Conservation (phyloP, 2,329 filamentous ascomycete genomes). For the Beauveria caledonica region DNA sequence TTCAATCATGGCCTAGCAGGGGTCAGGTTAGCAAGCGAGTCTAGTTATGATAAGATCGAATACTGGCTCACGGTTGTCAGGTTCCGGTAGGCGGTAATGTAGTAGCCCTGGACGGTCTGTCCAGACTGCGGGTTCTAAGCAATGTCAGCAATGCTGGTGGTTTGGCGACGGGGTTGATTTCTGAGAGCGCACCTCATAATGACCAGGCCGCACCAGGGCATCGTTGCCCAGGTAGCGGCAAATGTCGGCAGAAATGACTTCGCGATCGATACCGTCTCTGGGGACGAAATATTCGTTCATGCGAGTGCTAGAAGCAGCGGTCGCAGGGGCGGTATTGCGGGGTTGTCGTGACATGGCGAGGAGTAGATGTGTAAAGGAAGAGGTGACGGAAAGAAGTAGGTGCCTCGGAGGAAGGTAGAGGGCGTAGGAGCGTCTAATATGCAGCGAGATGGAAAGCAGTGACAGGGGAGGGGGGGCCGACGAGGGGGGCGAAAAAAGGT, state of each 20-base stretch:
- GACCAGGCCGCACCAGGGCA: conserved; percentile 67
- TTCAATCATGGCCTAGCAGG: conserved; percentile 50
- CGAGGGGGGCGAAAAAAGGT: not conserved
- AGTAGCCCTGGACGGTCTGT: conserved; percentile 62
- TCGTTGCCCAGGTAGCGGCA: conserved; percentile 79
- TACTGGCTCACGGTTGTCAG: conserved; percentile 59
- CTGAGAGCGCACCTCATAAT: conserved; percentile 55
- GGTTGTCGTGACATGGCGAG: conserved; percentile 32
- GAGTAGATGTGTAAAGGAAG: not conserved
- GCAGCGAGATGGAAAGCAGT: conserved; percentile 1
- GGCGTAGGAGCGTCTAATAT: conserved; percentile 1
- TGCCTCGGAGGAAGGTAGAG: not conserved
- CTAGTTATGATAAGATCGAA: not conserved
- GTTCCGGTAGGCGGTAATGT: conserved; percentile 71
- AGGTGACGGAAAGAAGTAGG: not conserved
- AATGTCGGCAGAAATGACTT: conserved; percentile 78
- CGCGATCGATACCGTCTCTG: conserved; percentile 71
- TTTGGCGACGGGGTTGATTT: not conserved
- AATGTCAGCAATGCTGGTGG: not conserved
- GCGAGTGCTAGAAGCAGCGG: conserved; percentile 34
- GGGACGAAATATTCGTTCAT: conserved; percentile 77
- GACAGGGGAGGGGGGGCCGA: not conserved
- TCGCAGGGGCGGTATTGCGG: conserved; percentile 28
- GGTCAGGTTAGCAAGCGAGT: conserved; percentile 12
- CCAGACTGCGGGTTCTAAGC: conserved; percentile 44